Base-by-base conservation (phyloP, 2,329 filamentous ascomycete genomes). In the Cladosporium sp. region DNA sequence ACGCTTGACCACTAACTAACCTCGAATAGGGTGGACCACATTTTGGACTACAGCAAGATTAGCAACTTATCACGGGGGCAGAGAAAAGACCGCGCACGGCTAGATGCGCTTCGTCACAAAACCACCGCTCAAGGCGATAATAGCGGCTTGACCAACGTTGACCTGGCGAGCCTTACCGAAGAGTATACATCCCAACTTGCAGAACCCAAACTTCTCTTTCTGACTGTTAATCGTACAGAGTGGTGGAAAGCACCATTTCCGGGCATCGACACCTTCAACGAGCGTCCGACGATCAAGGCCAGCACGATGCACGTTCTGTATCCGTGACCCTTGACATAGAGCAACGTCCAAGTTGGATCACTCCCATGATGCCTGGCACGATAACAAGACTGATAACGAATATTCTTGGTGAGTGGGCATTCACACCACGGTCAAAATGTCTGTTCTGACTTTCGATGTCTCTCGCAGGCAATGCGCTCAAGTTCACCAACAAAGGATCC, bases 1-100 rank as follows among this genome's bases (percentile, higher is more conserved):
- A 27, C 22, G 4, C 9, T 9, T n/a, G n/a, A n/a, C n/a, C 9
- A 27, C 5, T 27, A 9, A 17, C 32, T 36, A 5, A 36, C 15
- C 4, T 17, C 15, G 6, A 7, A 8, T 2, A 36, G 32, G 11
- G 61, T 73, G 43, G 59, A 70, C 27, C 64, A 68, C 50, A 65
- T 73, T 11, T 60, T 74, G 7, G 71, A 73, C 54, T 73, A 66
- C 52, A 67, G 67, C 43, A 75, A 74, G 49, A 72, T 74, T 54
- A 71, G 71, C 52, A 60, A 67, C 27, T 54, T 59, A 29, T 47
- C 59, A 7, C 40, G 36, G 29, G 48, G 13, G 8, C 48, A 50
- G 17, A 43, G 39, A 12, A 44, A 13, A 19, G 41, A 50, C 19
- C 40, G 48, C 13, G 40, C 42, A 20, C 37, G 20, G 12, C 29